Base-by-base conservation (phyloP, 2,329 filamentous ascomycete genomes). In the Penicillium corylophilum region DNA sequence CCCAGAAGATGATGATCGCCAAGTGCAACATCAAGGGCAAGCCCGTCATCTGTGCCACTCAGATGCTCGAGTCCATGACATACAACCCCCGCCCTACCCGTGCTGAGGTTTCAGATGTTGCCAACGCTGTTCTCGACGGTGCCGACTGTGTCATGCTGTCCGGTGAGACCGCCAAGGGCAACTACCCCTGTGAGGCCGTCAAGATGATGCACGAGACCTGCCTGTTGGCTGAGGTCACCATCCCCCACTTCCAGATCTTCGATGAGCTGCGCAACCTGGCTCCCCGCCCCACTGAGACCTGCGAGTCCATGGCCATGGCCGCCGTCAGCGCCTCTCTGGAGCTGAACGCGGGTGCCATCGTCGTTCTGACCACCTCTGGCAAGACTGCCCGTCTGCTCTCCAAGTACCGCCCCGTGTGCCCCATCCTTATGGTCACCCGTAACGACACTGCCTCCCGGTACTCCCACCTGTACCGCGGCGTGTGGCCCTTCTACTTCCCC, bases 41-140 rank as follows among this genome's bases (percentile, higher is more conserved):
- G 84, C 94, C 94, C 64, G 92, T 93, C 74, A 96, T 99, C 74
- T 97, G 93, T 78, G 94, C 94, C 54, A 99, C 94, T 36, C 94
- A 99, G 82, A 99, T 99, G 94, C 85, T 99, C 64, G 94, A 99
- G 84, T 96, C 91, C 63, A 99, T 99, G 94, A 99, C 96, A 77
- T 96, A 96, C 84, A 99, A 99, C 82, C 94, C 94, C 63, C 90
- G 94, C 59, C 94, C 94, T 46, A 99, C 94, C 59, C 91, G 94
- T 77, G 94, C 94, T 60, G 94, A 99, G 81, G 95, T 99, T 73
- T 95, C 90, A 71, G 94, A 99, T 71, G 94, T 99, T 57, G 94
- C 94, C 65, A 99, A 99, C 76, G 94, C 94, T 63, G 91, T 99
- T 62, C 90, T 95, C 46, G 94, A 99, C 71, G 94, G 94, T 68